Evolutionary conservation across 345 rosid genomes (phyloP).

Genomic region (Noccaea bulbosa): DNA sequence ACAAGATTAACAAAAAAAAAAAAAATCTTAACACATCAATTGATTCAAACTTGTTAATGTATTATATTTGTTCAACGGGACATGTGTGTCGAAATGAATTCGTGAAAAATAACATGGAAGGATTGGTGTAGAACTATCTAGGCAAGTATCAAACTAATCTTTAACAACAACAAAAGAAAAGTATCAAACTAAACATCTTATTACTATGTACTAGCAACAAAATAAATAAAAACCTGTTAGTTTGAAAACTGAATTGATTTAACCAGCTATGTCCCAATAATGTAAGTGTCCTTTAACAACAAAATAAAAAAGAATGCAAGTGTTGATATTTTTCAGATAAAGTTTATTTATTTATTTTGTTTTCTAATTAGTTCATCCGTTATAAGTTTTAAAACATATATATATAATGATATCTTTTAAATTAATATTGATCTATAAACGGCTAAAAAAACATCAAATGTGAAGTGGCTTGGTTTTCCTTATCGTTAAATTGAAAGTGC

Average conservation of each 20-base stretch:
- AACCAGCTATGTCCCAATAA: neutral
- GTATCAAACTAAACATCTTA: neutral
- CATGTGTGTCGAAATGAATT: neutral
- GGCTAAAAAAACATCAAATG: neutral
- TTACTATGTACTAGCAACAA: neutral
- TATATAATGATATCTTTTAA: neutral
- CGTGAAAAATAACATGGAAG: too few species aligned
- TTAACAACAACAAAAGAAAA: too few species aligned
- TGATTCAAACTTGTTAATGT: neutral
- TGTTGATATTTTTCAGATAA: neutral
- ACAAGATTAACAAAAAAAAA: too few species aligned
- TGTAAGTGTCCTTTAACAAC: too few species aligned
- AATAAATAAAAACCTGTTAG: neutral
- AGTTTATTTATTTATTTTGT: neutral
- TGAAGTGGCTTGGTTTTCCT: slow-evolving; percentile 3
- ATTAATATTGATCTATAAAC: too few species aligned
- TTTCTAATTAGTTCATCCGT: neutral
- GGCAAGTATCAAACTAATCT: neutral
- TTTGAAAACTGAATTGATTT: neutral
- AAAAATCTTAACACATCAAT: too few species aligned
- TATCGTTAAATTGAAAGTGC: neutral
- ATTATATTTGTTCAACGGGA: neutral
- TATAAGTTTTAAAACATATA: neutral
- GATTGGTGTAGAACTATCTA: neutral
- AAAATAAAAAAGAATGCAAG: neutral